Base-by-base conservation (phyloP, 768 basidiomycete species). In the Hypholoma fasciculare region DNA sequence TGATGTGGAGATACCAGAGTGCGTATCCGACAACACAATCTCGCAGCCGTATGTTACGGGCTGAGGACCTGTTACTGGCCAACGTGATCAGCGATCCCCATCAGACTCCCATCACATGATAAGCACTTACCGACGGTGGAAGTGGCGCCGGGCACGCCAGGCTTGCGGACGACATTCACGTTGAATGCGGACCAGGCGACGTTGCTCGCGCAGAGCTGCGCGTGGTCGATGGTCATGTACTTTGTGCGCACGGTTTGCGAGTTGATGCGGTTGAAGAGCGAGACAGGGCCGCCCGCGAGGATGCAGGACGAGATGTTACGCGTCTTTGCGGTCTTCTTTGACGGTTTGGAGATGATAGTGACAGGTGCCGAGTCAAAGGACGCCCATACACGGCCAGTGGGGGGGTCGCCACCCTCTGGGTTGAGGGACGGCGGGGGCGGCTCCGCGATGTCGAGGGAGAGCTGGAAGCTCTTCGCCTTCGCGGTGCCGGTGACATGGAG, bases 181-280 rank as follows among this genome's bases (percentile, higher is more conserved):
- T 89, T 93, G 78, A 96, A 96, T 37, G 95, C 94, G 56, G 93
- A 93, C 95, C 94, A 96, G 47, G 89, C 82, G 62, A 91, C 79
- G 69, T 94, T 94, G 72, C 90, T 93, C n/a, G 94, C 92, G 74
- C 89, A 90, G 57, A 94, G 76, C 67, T 88, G 86, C 52, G 83
- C 86, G 64, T 87, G 84, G 64, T 96, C 93, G 70, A 96, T 88
- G 54, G 91, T 92, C 92, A 98, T 94, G 73, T 96, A 98, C 78
- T 96, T 96, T 57, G 95, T 97, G 69, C 95, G 89, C 59, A 96
- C 94, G 39, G 95, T 94, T 75, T 98, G 95, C 13, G 92, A 92
- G 74, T 96, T 95, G 81, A 98, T 94, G 67, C 95, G 89, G 72
- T 95, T 94, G 82, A 95, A 96, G 48, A 98, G 83, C 53, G 93